Conservation (phyloP, 2,329 filamentous ascomycete species). For the Pyricularia grisea region DNA sequence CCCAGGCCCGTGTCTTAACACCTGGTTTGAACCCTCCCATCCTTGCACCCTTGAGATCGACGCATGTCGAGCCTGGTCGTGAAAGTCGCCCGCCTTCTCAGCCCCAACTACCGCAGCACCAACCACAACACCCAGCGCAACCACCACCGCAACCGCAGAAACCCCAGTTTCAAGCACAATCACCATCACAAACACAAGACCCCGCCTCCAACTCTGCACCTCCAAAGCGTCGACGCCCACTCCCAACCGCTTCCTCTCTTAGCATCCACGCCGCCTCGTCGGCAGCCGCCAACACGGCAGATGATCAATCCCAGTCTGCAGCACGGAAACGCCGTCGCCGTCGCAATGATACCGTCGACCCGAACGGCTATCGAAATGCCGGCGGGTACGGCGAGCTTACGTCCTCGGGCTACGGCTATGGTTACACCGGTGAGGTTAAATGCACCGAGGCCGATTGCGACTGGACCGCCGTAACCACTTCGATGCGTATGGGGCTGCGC, state of each 20-base stretch:
- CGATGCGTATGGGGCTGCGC: constrained; percentile 3
- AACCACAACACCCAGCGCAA: neutral
- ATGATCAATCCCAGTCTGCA: neutral
- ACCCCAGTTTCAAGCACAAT: neutral
- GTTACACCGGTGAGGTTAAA: constrained; percentile 2
- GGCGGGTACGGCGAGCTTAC: neutral
- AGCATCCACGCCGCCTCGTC: neutral
- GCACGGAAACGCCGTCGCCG: constrained; percentile 1
- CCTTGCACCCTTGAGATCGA: neutral
- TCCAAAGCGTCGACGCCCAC: constrained; percentile 2
- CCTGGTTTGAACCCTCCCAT: neutral
- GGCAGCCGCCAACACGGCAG: neutral
- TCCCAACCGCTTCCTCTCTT: neutral
- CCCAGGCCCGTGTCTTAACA: neutral
- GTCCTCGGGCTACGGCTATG: neutral
- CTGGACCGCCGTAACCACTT: neutral
- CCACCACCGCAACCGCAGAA: neutral
- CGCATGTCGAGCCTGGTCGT: neutral
- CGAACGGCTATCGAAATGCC: neutral
- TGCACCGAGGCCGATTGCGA: constrained; percentile 2
- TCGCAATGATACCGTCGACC: neutral
- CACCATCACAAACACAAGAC: neutral
- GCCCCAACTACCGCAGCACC: neutral
- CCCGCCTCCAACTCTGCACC: neutral
- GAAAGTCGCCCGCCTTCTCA: neutral